Conservation (phyloP, 2,329 filamentous ascomycete genomes). For the Ampelomyces quisqualis region DNA sequence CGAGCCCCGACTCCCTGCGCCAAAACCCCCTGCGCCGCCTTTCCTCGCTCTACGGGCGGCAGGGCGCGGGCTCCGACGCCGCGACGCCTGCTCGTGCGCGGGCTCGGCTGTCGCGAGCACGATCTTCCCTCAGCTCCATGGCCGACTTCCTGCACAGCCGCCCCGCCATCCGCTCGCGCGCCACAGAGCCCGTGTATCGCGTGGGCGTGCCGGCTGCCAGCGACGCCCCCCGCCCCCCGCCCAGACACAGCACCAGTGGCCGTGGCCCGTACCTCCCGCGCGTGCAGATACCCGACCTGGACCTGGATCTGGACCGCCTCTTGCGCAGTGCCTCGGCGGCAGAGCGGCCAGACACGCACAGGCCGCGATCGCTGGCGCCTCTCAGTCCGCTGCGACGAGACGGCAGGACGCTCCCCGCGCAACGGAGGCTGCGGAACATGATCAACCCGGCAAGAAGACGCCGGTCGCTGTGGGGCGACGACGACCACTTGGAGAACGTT, state of each 20-base stretch:
- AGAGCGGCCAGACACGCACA: slow-evolving; percentile 19
- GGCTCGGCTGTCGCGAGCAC: slow-evolving; percentile 39
- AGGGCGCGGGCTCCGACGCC: slow-evolving; percentile 33
- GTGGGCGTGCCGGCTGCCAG: slow-evolving; percentile 17
- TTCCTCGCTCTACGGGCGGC: slow-evolving; percentile 28
- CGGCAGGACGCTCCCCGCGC: slow-evolving; percentile 37
- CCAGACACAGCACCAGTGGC: slow-evolving; percentile 28
- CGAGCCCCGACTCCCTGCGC: slow-evolving; percentile 25
- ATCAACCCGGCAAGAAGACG: slow-evolving; percentile 52
- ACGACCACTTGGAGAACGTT: slow-evolving; percentile 29
- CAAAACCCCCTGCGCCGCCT: slow-evolving; percentile 36
- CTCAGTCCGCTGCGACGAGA: slow-evolving; percentile 31
- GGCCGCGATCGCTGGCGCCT: slow-evolving; percentile 19
- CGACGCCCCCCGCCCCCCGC: slow-evolving; percentile 20
- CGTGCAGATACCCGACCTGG: slow-evolving; percentile 40
- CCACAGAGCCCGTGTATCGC: slow-evolving; percentile 15
- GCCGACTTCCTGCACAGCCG: slow-evolving; percentile 34
- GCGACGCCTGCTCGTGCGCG: slow-evolving; percentile 25
- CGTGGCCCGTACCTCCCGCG: slow-evolving; percentile 37
- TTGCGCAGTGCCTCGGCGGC: slow-evolving; percentile 16
- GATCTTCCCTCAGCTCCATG: slow-evolving; percentile 42
- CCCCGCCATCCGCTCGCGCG: slow-evolving; percentile 22
- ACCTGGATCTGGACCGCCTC: slow-evolving; percentile 43
- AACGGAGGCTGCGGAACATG: slow-evolving; percentile 45
- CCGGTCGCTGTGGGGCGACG: slow-evolving; percentile 49